These are phyloP conservation scores for Aquanectria penicillioides DNA, from an alignment of 2,329 filamentous ascomycete genomes.

Conservation along the genomic window DNA sequence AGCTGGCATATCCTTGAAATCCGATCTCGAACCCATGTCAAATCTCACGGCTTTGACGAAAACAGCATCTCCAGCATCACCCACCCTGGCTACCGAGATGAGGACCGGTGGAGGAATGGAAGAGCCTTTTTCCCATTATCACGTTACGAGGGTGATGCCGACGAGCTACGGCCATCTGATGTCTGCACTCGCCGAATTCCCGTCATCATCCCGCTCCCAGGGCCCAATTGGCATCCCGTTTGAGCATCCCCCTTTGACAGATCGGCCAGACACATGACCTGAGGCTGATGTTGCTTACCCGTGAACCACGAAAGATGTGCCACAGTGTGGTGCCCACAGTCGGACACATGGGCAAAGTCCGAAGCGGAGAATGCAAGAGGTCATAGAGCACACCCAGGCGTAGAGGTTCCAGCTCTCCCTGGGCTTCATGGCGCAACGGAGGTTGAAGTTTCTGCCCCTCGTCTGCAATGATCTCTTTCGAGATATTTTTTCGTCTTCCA, in stretches of 20 bases:
- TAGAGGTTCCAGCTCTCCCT: background rate
- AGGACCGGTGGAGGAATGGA: slow-evolving; percentile 4
- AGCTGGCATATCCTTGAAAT: slow-evolving; percentile 22
- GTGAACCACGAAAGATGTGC: slow-evolving; percentile 12
- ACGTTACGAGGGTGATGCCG: slow-evolving; percentile 27
- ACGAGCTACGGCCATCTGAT: slow-evolving; percentile 19
- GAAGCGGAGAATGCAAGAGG: background rate
- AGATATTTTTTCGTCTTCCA: background rate
- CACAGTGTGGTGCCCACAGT: slow-evolving; percentile 3
- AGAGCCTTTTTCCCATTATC: slow-evolving; percentile 15
- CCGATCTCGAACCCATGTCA: slow-evolving; percentile 31
- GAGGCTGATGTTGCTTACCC: slow-evolving; percentile 27
- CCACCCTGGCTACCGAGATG: slow-evolving; percentile 27
- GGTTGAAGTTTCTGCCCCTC: slow-evolving; percentile 3
- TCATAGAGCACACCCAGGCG: slow-evolving; percentile 3
- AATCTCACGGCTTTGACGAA: slow-evolving; percentile 25
- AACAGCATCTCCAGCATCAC: slow-evolving; percentile 10
- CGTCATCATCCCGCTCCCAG: slow-evolving; percentile 16
- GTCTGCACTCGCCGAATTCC: slow-evolving; percentile 3
- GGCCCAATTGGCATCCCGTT: slow-evolving; percentile 7
- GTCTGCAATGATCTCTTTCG: background rate
- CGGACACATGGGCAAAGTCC: slow-evolving; percentile 1
- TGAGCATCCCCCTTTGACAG: slow-evolving; percentile 24
- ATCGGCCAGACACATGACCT: slow-evolving; percentile 37
- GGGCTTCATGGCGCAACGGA: background rate